Evolutionary conservation across 192 early-diverging fungal genomes (phyloP), one percentile per base, ranked within the genome.

Genomic region (Martensiomyces pterosporus): DNA sequence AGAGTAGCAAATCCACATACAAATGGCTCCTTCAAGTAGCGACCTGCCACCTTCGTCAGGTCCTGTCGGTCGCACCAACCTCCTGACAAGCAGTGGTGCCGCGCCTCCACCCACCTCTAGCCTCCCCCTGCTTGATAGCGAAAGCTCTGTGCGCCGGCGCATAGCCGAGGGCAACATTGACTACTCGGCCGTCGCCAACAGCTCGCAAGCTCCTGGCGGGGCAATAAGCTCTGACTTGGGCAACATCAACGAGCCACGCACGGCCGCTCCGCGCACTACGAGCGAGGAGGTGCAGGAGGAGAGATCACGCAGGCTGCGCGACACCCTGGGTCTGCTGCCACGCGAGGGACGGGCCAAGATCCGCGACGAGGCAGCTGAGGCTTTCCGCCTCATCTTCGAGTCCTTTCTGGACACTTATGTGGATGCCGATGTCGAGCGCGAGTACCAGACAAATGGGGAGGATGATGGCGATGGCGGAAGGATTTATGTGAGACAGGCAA

Each of bases 401-500:
- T 39, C 59, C 15, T 91, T 91, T 60, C 57, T 93, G 24, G 70
- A 76, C 40, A 68, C 47, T 73, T 90, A 68, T 43, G 55, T 43
- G 33, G 32, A 53, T 5, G 39, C 10, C 9, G 32, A 29, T 3
- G 3, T 36, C 38, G 13, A 27, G 24, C n/a, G 47, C 8, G 26
- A 54, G 57, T n/a, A n/a, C n/a, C n/a, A n/a, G n/a, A n/a, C n/a
- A n/a, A n/a, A n/a, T n/a, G 23, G 13, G 16, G 23, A 10, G 5
- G 35, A 45, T 15, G 61, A 53, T 13, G 57, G 44, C n/a, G 16
- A 22, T n/a, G 57, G 53, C 27, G 52, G 56, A 17, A 68, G 44
- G n/a, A 58, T 77, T 5, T 93, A 93, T 48, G 57, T 89, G 47
- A 67, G 75, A 36, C 87, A 92, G 76, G 52, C 87, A 22, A 67